Evolutionary conservation across 345 rosid genomes (phyloP).

Genomic region (Citropsis articulata): DNA sequence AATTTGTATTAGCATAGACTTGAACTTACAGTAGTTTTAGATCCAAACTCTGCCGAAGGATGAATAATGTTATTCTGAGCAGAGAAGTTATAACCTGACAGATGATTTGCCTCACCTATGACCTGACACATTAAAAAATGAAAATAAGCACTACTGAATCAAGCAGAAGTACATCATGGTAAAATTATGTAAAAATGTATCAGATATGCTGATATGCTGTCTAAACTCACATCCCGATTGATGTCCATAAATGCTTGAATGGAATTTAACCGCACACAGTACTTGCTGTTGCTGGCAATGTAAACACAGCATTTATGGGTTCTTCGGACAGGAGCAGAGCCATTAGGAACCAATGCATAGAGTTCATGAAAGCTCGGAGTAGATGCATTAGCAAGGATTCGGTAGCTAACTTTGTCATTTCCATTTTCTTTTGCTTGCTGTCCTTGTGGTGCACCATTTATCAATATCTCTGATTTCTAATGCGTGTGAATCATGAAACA

Average conservation of each 20-base stretch:
- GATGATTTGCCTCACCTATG: slow-evolving; percentile 77
- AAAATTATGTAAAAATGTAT: background rate
- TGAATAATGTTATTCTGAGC: slow-evolving; percentile 75
- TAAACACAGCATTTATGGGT: slow-evolving; percentile 91
- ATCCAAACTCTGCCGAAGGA: slow-evolving; percentile 80
- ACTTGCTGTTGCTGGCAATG: slow-evolving; percentile 69
- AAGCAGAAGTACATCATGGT: background rate
- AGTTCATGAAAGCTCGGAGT: slow-evolving; percentile 68
- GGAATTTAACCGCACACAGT: slow-evolving; percentile 76
- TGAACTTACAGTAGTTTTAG: slow-evolving; percentile 76
- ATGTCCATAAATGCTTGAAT: slow-evolving; percentile 91
- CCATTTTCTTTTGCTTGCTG: slow-evolving; percentile 71
- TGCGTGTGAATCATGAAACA: slow-evolving; percentile 10
- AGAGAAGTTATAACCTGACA: slow-evolving; percentile 82
- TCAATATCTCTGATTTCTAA: slow-evolving; percentile 65
- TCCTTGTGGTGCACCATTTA: slow-evolving; percentile 40
- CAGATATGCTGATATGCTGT: background rate
- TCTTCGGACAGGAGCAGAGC: slow-evolving; percentile 42
- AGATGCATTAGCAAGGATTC: slow-evolving; percentile 70
- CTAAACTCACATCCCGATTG: slow-evolving; percentile 79
- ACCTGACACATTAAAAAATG: slow-evolving; percentile 44
- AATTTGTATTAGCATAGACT: background rate
- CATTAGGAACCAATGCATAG: slow-evolving; percentile 37
- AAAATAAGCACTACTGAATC: slow-evolving; percentile 8
- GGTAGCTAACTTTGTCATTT: slow-evolving; percentile 47